Evolutionary conservation across 169 alveolate genomes (phyloP), one percentile per base, ranked within the genome.

Genomic region (Eimeria necatrix): DNA sequence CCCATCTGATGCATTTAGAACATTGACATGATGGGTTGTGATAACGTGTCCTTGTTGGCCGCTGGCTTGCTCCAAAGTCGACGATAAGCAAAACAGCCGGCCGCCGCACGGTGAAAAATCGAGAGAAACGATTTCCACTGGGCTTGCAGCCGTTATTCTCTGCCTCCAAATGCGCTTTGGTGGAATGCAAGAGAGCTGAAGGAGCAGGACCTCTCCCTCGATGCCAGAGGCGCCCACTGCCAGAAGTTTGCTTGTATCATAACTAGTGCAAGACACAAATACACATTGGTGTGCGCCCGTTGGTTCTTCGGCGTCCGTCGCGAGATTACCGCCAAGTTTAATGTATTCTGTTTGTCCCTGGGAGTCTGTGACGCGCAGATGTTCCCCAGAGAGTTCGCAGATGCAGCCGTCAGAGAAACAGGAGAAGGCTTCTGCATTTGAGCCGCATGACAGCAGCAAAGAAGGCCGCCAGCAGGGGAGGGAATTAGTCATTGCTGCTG

Each of bases 381-480:
- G 18, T 4, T 41, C 49, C 20, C 92, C 80, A 32, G 92, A 59
- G 24, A 85, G 53, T 51, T 85, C 92, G 81, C 92, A 85, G 78
- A 60, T 60, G 24, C 49, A n/a, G n/a, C 92, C 92, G 59, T 85
- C 92, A 4, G 92, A 85, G 22, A 85, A 85, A 3, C 80, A 85
- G 48, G 80, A 85, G 60, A 85, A 85, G 51, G 64, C 14, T 53
- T 85, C 80, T 22, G 92, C 61, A 26, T 53, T 53, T 41, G 92
- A 85, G 74, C 92, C 92, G 92, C 92, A 85, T 1, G 92, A 56
- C 14, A 85, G 56, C 92, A 85, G 51, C 92, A 85, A 26, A 16
- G 70, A 46, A 4, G 78, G 78, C 10, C 24, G 48, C 14, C 5
- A 41, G 22, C 41, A 4, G 49, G 81, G 8, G 10, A 26, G 48